Evolutionary conservation across 129 eudicot species (phyloP).

Genomic region (Heracleum sosnowskyi): DNA sequence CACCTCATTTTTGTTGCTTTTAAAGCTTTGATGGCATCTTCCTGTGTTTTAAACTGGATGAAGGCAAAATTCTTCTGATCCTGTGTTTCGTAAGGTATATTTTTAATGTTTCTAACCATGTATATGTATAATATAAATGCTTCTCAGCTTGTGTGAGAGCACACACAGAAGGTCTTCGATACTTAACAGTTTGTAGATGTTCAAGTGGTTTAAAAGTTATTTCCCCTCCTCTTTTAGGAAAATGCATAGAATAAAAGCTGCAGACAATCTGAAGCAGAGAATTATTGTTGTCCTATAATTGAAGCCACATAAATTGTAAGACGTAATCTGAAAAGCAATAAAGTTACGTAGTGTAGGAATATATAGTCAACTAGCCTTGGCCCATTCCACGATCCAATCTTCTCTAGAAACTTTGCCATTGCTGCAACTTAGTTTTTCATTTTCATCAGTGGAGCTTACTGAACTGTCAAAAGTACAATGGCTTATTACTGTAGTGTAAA

Average conservation of each 20-base stretch:
- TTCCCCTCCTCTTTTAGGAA: constrained; percentile 73
- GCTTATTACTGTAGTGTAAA: constrained; percentile 9
- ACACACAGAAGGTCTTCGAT: constrained; percentile 49
- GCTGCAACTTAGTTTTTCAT: constrained; percentile 33
- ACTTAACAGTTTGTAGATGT: constrained; percentile 68
- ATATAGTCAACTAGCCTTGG: constrained; percentile 49
- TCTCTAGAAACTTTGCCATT: constrained; percentile 41
- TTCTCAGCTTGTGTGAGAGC: constrained; percentile 43
- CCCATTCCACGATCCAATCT: constrained; percentile 65
- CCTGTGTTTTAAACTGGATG: constrained; percentile 83
- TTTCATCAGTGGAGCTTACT: constrained; percentile 55
- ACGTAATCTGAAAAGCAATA: neutral
- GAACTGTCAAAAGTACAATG: too few relatives aligned
- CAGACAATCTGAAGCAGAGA: constrained; percentile 68
- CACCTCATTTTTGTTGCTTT: constrained; percentile 86
- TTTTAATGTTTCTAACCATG: too few relatives aligned
- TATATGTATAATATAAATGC: constrained; percentile 14
- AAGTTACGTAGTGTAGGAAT: neutral
- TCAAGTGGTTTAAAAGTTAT: constrained; percentile 80
- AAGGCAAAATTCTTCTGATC: constrained; percentile 77
- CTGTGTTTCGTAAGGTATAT: too few relatives aligned
- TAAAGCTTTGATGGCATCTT: constrained; percentile 80
- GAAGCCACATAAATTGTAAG: constrained; percentile 14
- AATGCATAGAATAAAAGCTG: too few relatives aligned
- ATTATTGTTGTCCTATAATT: constrained; percentile 59